Percentiles rank a stretch among this genome's conserved stretches.
Conservation (phyloP, 148 eudicot genomes). For the Hydrangea macrophylla region DNA sequence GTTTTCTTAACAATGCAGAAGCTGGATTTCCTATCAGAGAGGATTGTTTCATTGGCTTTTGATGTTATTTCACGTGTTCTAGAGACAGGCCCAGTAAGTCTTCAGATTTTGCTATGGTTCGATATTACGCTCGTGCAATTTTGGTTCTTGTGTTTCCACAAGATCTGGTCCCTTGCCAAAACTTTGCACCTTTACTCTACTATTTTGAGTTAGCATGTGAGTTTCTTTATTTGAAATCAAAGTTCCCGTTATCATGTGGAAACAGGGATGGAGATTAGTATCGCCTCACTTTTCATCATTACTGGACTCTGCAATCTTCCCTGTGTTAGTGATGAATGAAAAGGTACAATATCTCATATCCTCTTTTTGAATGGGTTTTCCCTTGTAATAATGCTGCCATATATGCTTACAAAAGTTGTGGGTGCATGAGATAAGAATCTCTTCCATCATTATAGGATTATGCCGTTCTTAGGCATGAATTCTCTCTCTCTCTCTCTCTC, state of each 20-base stretch:
- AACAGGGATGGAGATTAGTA: conserved; percentile 81
- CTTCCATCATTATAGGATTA: conserved; percentile 22
- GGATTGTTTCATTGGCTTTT: conserved; percentile 65
- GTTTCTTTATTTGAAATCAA: background rate
- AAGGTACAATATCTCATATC: conserved; percentile 42
- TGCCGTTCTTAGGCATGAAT: background rate
- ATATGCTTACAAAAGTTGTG: background rate
- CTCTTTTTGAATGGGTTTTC: background rate
- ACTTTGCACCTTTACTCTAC: conserved; percentile 13
- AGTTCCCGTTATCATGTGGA: conserved; percentile 9
- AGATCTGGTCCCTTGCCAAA: background rate
- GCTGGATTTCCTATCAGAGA: conserved; percentile 59
- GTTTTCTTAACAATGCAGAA: conserved; percentile 35
- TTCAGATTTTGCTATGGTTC: background rate
- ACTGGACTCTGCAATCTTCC: conserved; percentile 59
- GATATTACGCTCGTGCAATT: background rate
- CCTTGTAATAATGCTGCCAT: background rate
- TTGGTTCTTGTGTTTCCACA: background rate
- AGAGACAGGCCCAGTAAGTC: conserved; percentile 81
- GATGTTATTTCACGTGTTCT: conserved; percentile 73
- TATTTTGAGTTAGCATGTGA: background rate
- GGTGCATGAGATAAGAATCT: background rate
- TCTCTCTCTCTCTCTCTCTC: no score
- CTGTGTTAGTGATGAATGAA: conserved; percentile 58
- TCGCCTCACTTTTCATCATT: conserved; percentile 72